These are phyloP conservation scores for Skeletonema potamos DNA, from an alignment of 108 stramenopile genomes.

Conservation along the genomic window DNA sequence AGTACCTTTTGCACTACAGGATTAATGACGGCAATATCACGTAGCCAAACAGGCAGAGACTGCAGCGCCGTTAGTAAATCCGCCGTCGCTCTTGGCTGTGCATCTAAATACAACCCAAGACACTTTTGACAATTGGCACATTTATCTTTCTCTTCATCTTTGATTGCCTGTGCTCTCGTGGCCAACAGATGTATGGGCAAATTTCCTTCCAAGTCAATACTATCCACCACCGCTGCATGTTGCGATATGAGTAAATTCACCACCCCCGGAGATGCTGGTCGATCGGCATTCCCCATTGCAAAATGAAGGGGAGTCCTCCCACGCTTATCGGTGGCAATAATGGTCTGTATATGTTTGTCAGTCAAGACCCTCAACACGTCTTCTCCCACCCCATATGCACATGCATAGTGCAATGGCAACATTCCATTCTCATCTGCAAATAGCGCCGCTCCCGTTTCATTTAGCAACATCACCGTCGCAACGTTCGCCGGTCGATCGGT, in stretches of 20 bases:
- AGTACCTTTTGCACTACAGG: conserved; percentile 62
- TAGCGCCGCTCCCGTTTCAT: conserved; percentile 57
- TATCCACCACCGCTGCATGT: conserved; percentile 61
- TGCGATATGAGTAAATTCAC: conserved; percentile 59
- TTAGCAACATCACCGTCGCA: conserved; percentile 50
- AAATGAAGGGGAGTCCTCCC: conserved; percentile 79
- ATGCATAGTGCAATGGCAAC: conserved; percentile 86
- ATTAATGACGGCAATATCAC: conserved; percentile 64
- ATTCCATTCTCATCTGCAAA: conserved; percentile 80
- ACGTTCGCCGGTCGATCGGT: conserved; percentile 48
- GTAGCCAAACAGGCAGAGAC: conserved; percentile 61
- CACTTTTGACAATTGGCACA: conserved; percentile 54
- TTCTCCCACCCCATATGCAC: conserved; percentile 78
- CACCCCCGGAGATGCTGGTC: conserved; percentile 60
- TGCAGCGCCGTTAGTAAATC: conserved; percentile 81
- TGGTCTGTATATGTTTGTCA: conserved; percentile 54
- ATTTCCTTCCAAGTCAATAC: conserved; percentile 43
- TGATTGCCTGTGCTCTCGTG: conserved; percentile 54
- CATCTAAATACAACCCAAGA: conserved; percentile 56
- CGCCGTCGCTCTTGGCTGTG: conserved; percentile 69
- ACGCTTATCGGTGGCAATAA: conserved; percentile 50
- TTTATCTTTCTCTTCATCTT: conserved; percentile 40
- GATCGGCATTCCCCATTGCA: conserved; percentile 73
- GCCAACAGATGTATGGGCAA: conserved; percentile 65
- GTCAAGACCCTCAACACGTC: conserved; percentile 65